Base-by-base conservation (phyloP, 2,329 filamentous ascomycete genomes). In the Parastagonospora nodorum region DNA sequence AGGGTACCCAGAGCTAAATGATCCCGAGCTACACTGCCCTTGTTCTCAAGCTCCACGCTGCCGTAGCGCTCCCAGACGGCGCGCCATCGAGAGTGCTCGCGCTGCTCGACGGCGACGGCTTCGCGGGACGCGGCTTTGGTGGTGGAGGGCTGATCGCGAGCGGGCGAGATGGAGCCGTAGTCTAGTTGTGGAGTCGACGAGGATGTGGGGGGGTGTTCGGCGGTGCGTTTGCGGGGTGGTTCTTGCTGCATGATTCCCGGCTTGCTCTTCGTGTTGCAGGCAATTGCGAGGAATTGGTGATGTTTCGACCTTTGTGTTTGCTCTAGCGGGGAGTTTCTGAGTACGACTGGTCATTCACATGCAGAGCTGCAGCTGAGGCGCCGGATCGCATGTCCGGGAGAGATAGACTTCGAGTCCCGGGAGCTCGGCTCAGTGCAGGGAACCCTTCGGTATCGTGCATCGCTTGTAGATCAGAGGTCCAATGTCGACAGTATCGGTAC, bases 21-120 rank as follows among this genome's bases (percentile, higher is more conserved):
- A 73, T 94, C 90, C 64, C 90, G 80, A 9, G 90, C 90, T 33
- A 93, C 89, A 67, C 87, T 90, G 33, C 90, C 90, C 74, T 91
- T 93, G 67, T 94, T 94, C 73, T 94, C 90, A 53, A 94, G 74
- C 77, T 93, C 89, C 44, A 94, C 81, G 52, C 79, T 82, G 14
- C 84, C 84, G 59, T 84, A 87, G 60, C 83, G 84, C 36, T 86
- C 83, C 33, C 79, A 72, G 33, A 83, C 69, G 29, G 68, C 67
- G 61, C 76, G 76, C 80, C 82, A 85, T 82, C 86, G 85, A 36
- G 69, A 61, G 7, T 66, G 52, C 29, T 69, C 65, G 1, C 57
- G 52, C 9, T 53, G 45, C 45, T 66, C 60, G 33, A 57, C 45
- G 8, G 55, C 57, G 11, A 57, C 64, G 0, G 67, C 67, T 27